These are phyloP conservation scores for Zygosaccharomyces pseudobailii DNA, from an alignment of 1,139 yeast genomes.

Conservation along the genomic window DNA sequence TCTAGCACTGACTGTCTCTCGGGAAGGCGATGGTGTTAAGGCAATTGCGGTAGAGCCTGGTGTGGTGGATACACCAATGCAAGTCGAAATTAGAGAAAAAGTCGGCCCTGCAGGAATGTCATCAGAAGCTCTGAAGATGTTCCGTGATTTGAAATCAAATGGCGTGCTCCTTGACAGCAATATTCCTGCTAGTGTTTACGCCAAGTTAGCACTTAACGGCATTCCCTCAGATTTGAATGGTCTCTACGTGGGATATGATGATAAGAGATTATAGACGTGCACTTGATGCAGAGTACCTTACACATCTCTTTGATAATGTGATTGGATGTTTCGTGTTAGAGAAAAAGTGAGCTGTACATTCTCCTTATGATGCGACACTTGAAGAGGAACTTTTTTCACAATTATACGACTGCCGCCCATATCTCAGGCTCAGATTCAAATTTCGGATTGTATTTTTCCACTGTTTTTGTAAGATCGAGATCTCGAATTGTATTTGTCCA, in stretches of 20 bases:
- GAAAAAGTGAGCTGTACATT: too few species aligned
- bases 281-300: background rate
- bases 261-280: conserved; percentile 26
- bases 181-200: conserved; percentile 66
- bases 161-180: conserved; percentile 57
- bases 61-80: conserved; percentile 88
- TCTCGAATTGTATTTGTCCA: too few species aligned
- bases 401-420: too few species aligned
- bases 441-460: too few species aligned
- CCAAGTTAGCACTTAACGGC: conserved; percentile 57
- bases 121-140: conserved; percentile 49
- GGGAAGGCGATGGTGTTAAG: conserved; percentile 57
- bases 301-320: too few species aligned
- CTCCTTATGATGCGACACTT: too few species aligned
- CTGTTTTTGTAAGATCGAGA: too few species aligned
- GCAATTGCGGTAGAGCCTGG: conserved; percentile 86
- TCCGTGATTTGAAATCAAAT: conserved; percentile 52
- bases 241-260: conserved; percentile 56
- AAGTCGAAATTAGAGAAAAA: conserved; percentile 60
- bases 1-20: conserved; percentile 58
- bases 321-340: too few species aligned
- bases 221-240: conserved; percentile 57
- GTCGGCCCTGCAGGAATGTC: conserved; percentile 53
- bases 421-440: too few species aligned
- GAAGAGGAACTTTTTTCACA: too few species aligned